These are phyloP conservation scores for Salix dunnii DNA, from an alignment of 345 rosid genomes.

Conservation along the genomic window DNA sequence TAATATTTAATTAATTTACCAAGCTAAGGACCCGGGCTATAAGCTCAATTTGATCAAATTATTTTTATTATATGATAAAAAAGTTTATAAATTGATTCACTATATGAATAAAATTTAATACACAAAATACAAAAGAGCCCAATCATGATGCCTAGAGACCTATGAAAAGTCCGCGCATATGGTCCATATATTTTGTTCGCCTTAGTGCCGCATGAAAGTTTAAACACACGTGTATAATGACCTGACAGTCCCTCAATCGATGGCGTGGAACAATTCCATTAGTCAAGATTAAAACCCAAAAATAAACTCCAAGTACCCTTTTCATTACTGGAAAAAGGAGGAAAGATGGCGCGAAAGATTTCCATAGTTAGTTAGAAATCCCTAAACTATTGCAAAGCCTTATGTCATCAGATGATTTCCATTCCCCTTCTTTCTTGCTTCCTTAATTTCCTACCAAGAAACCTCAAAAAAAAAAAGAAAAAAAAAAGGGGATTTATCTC, in stretches of 20 bases:
- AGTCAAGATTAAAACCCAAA: background rate
- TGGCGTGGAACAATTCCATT: background rate
- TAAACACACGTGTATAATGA: no score
- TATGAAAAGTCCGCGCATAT: no score
- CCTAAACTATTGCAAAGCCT: slow-evolving; percentile 17
- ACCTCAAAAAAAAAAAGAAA: background rate
- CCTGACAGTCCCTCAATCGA: background rate
- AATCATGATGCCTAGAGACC: no score
- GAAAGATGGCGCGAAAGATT: slow-evolving; percentile 42
- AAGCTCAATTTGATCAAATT: no score
- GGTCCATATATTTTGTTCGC: no score
- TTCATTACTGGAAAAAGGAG: background rate
- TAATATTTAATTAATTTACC: no score
- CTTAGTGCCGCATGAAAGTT: no score
- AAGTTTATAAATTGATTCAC: no score
- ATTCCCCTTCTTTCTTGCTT: background rate
- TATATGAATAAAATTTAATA: no score
- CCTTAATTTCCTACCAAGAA: background rate
- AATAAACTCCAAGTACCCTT: slow-evolving; percentile 6
- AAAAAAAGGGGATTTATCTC: background rate
- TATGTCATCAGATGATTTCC: background rate
- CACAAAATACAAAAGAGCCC: no score
- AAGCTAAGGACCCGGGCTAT: no score
- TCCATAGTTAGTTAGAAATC: slow-evolving; percentile 34
- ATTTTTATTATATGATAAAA: no score